Percentiles rank a stretch among this genome's conserved stretches.
These are phyloP conservation scores for Pyrenula aspistea DNA, from an alignment of 495 filamentous ascomycete species.

Conservation along the genomic window DNA sequence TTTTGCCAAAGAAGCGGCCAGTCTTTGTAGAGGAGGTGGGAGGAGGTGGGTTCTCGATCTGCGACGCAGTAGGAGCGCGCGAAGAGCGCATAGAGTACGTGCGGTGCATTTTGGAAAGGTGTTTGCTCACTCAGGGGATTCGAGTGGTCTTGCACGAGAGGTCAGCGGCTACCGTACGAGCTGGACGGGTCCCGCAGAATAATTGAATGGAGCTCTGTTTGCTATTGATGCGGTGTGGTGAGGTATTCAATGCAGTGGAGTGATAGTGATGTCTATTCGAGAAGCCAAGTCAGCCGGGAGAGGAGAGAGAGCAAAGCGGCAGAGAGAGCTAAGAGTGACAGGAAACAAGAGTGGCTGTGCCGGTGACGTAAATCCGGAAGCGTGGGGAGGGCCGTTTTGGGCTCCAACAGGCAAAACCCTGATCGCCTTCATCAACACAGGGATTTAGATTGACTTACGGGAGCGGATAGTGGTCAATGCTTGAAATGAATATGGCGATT, in stretches of 20 bases:
- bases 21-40: constrained; percentile 85
- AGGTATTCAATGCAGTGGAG: neutral
- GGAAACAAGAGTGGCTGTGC: neutral
- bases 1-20: constrained; percentile 73
- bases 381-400: neutral
- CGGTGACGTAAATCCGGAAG: neutral
- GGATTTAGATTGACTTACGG: neutral
- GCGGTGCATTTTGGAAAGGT: constrained; percentile 61
- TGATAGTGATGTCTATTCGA: neutral
- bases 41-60: constrained; percentile 85
- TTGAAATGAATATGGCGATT: too few relatives aligned
- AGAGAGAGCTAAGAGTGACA: neutral
- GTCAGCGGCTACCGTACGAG: neutral
- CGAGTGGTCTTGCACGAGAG: neutral
- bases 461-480: neutral
- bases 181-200: neutral
- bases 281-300: neutral
- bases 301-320: neutral
- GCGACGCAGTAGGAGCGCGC: constrained; percentile 82
- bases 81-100: constrained; percentile 98
- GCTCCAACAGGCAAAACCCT: neutral
- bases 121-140: neutral
- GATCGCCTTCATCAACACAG: neutral
- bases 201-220: neutral
- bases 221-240: neutral